Base-by-base conservation (phyloP, 371 early-diverging fungal species). In the Apophysomyces elegans region DNA sequence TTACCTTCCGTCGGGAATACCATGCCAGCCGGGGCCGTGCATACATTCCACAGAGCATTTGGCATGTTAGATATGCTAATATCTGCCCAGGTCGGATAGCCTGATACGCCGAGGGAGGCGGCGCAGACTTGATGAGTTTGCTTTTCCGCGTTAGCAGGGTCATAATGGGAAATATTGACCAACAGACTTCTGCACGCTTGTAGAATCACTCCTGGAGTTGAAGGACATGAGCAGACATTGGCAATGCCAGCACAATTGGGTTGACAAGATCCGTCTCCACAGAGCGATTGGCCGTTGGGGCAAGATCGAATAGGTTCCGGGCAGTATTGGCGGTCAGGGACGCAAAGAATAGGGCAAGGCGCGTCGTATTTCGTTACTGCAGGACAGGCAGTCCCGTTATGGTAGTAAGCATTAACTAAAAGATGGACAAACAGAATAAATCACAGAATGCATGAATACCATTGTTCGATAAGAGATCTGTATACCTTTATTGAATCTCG, bases 111-210 rank as follows among this genome's bases (percentile, higher is more conserved):
- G 18, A 74, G 59, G 7, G 70, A 64, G 4, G 50, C 43, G 0
- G 79, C 78, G 46, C 88, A 87, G 0, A 77, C 61, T 3, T 60
- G 61, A 37, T 74, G 66, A 9, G 73, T 69, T 58, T 83, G 86
- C 36, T 62, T 57, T 2, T 74, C 64, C 21, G 75, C 75, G 8
- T 77, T 78, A 26, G 71, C 57, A 1, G 85, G 75, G 37, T 78
- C 69, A 57, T 77, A 84, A 37, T 73, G 58, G 11, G 47, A 45
- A 47, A 80, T 76, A 9, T 69, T 70, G n/a, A 82, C 66, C 14
- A 39, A 37, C 0, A 26, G 37, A 7, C 58, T 38, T 9, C 45
- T 35, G 38, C 78, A 77, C 12, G 69, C 46, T 11, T 56, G 58
- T 13, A 69, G 38, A 12, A 26, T n/a, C n/a, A 60, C 9, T 4